Base-by-base conservation (phyloP, 495 filamentous ascomycete genomes). In the Astrothelium subdiscretum region DNA sequence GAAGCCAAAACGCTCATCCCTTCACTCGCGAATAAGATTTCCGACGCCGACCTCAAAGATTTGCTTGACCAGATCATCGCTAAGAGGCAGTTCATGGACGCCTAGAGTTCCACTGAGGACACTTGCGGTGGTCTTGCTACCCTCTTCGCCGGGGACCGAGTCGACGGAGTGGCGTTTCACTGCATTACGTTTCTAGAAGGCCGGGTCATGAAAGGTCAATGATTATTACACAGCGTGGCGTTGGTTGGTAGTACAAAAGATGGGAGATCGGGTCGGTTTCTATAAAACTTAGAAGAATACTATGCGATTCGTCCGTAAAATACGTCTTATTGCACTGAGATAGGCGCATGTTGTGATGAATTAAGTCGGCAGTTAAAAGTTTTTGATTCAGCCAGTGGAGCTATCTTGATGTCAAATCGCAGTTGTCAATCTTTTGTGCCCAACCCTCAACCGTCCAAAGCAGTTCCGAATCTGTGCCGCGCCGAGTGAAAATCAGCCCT, bases 1-100 rank as follows among this genome's bases (percentile, higher is more conserved):
- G 94, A 98, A 78, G 95, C 94, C 66, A 96, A 96, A 79, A 95
- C 89, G 10, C 80, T 98, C 52, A 95, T 98, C 61, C 94, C 94
- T 0, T 95, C 90, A 66, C 78, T 98, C 26, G 80, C 84, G 65
- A 82, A 89, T 70, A 98, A 97, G 76, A 92, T 96, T 66, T 76
- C 78, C 20, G 95, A 98, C 73, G 85, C 85, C 12, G 90, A 95
- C 66, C 70, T 98, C 66, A 86, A 95, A 70, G 87, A 92, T 63
- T 72, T 97, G 63, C 76, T 97, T 61, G 85, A 97, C 69, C 90
- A 98, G 79, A 87, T 98, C 76, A 54, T 54, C 48, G 48, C 48
- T 29, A 54, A 54, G 24, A 20, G 48, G 24, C 48, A 54, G 48
- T 54, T 54, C 15, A 54, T 54, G 48, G 48, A 54, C 20, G 15